Evolutionary conservation across 169 alveolate genomes (phyloP).

Genomic region (Cryptosporidium meleagridis): DNA sequence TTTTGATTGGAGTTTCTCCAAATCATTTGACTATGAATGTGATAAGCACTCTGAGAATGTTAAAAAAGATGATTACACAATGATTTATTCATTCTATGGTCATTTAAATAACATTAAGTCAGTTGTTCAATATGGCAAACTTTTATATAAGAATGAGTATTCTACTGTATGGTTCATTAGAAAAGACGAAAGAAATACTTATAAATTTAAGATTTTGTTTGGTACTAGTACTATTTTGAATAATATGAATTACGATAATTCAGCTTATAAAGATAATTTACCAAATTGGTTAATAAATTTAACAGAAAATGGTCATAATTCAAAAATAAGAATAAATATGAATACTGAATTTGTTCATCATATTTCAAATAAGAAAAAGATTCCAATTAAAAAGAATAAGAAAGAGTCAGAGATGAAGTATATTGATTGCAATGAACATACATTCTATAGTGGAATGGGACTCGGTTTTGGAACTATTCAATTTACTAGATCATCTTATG

Average conservation of each 20-base stretch:
- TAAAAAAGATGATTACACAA: conserved; percentile 2
- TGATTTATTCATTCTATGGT: conserved; percentile 32
- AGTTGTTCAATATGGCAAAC: conserved; percentile 50
- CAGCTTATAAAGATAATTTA: background rate
- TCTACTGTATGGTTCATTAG: conserved; percentile 55
- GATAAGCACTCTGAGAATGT: background rate
- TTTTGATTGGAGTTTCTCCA: conserved; percentile 20
- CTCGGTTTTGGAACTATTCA: conserved; percentile 54
- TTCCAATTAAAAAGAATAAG: background rate
- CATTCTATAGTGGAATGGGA: conserved; percentile 47
- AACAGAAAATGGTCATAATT: background rate
- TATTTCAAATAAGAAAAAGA: background rate
- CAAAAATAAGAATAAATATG: background rate
- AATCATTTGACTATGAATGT: background rate
- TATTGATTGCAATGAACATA: conserved; percentile 5
- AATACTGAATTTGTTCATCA: conserved; percentile 11
- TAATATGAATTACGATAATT: background rate
- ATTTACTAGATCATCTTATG: background rate
- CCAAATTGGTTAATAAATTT: conserved; percentile 27
- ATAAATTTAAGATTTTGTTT: background rate
- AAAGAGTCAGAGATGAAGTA: background rate
- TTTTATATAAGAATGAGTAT: conserved; percentile 17
- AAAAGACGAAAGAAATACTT: background rate
- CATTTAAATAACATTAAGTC: conserved; percentile 43
- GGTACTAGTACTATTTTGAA: conserved; percentile 27